A percentile compares a stretch with the other conserved stretches of the same genome.
Conservation (phyloP, 306 rosid species). For the Prunus campanulata region DNA sequence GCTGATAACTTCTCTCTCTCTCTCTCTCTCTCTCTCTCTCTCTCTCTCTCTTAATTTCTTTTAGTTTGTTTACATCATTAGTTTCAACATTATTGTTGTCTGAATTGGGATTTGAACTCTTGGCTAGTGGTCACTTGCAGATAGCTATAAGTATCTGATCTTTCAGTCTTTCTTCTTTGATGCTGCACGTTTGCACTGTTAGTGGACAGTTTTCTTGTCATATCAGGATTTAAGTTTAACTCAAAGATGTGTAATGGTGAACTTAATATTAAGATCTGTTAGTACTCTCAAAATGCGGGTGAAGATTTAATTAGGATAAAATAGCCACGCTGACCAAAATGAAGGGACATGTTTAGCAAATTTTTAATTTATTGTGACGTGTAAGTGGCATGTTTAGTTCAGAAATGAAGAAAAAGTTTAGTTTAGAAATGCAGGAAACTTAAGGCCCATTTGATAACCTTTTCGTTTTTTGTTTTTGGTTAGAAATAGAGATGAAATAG, state of each 20-base stretch:
- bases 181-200: not conserved
- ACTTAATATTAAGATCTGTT: not conserved
- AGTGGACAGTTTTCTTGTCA: not conserved
- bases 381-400: not conserved
- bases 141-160: not conserved
- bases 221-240: not conserved
- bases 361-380: no score
- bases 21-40: not conserved
- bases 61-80: not conserved
- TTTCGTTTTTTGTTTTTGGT: not conserved
- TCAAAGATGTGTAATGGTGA: not conserved
- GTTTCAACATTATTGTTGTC: not conserved
- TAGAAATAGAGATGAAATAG: not conserved
- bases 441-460: not conserved
- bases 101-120: not conserved
- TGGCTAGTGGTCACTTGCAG: not conserved
- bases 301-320: not conserved
- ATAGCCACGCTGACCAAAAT: not conserved
- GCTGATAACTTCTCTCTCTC: not conserved
- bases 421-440: not conserved
- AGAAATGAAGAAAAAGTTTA: not conserved
- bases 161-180: not conserved
- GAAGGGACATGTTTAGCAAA: not conserved
- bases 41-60: not conserved
- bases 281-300: not conserved